Percentiles rank a stretch among this genome's conserved stretches.
These are phyloP conservation scores for Rhizophagus sp. DNA, from an alignment of 192 early-diverging fungal genomes.

Conservation along the genomic window DNA sequence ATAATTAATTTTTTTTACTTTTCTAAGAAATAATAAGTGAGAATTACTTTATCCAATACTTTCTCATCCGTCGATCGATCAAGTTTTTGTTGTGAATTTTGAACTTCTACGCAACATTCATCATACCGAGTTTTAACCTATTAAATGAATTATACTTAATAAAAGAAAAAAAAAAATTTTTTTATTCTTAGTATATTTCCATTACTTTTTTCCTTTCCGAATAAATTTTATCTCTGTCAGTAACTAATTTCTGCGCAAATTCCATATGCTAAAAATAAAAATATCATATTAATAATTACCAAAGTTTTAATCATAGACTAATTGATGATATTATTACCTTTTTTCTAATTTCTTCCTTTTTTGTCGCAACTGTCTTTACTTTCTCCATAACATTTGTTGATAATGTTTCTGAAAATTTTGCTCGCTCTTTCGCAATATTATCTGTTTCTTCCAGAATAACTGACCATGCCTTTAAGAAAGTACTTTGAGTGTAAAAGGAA, in stretches of 20 bases:
- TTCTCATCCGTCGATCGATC: constrained; percentile 62
- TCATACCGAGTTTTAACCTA: constrained; percentile 56
- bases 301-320: not conserved
- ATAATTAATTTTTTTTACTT: not conserved
- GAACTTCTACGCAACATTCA: constrained; percentile 63
- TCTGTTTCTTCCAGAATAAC: constrained; percentile 60
- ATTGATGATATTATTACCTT: constrained; percentile 49
- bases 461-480: constrained; percentile 60
- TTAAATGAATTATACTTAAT: constrained; percentile 20
- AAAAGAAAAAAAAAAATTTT: not conserved
- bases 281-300: not conserved
- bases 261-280: constrained; percentile 53
- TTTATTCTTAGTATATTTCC: not conserved
- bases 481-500: constrained; percentile 38
- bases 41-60: constrained; percentile 52
- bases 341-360: constrained; percentile 70
- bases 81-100: constrained; percentile 55
- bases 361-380: constrained; percentile 51
- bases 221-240: constrained; percentile 61
- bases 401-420: constrained; percentile 54
- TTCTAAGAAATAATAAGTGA: not conserved
- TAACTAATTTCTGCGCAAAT: constrained; percentile 61
- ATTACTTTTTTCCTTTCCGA: constrained; percentile 60
- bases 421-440: constrained; percentile 48
- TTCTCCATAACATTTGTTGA: constrained; percentile 51